Conservation (phyloP, 768 basidiomycete species). For the Galerina marginata region DNA sequence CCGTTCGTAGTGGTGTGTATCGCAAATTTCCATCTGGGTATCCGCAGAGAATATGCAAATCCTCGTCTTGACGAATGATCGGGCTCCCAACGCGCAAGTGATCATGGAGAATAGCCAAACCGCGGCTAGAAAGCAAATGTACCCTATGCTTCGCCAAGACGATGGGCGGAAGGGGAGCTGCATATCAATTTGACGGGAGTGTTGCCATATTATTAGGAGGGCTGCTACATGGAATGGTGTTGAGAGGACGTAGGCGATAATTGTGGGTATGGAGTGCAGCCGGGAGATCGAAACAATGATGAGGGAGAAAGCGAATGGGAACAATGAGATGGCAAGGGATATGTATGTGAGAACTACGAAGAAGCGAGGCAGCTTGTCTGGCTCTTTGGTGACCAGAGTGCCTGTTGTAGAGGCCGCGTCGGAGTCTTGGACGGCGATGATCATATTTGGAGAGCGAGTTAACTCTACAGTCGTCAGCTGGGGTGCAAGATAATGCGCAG, state of each 20-base stretch:
- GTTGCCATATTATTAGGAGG: conserved; percentile 18
- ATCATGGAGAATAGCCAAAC: conserved; percentile 14
- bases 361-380: conserved; percentile 13
- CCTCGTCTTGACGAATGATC: background rate
- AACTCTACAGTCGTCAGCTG: too few species aligned
- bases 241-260: conserved; percentile 17
- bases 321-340: conserved; percentile 14
- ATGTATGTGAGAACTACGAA: conserved; percentile 15
- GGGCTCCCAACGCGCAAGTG: conserved; percentile 8
- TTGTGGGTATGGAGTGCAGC: conserved; percentile 15
- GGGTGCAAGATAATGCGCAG: too few species aligned
- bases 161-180: conserved; percentile 15
- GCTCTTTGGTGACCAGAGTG: conserved; percentile 13
- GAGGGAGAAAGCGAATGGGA: conserved; percentile 17
- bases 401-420: conserved; percentile 15
- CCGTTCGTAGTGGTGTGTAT: background rate
- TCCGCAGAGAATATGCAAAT: background rate
- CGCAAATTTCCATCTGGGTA: background rate
- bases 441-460: background rate
- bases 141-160: conserved; percentile 9
- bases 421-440: conserved; percentile 16
- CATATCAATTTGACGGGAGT: conserved; percentile 15
- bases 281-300: conserved; percentile 14
- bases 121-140: conserved; percentile 2
- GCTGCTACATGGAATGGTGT: conserved; percentile 21